phyloP scores from a whole-genome alignment of 2,329 filamentous ascomycete genomes.

The Nannizziopsis arthrosporioides region DNA sequence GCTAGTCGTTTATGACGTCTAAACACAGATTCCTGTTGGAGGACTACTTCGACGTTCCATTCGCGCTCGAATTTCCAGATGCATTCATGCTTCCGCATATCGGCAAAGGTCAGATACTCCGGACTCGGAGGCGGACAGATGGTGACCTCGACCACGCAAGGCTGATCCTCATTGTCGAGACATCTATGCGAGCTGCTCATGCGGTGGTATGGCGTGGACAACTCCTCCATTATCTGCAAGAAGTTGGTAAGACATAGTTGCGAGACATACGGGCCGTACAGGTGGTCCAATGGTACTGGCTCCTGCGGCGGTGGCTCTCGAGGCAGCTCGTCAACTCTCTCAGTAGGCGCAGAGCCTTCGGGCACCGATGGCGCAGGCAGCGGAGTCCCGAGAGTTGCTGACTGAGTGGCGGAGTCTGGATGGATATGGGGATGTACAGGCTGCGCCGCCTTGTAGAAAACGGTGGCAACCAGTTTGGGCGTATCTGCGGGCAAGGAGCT shows the following conservation, averaged over 20 bases:
- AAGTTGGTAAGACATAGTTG: slow-evolving; percentile 47
- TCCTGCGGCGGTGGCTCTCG: slow-evolving; percentile 45
- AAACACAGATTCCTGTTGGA: slow-evolving; percentile 63
- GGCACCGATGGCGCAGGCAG: slow-evolving; percentile 33
- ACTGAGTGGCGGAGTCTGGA: slow-evolving; percentile 32
- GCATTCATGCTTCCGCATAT: slow-evolving; percentile 66
- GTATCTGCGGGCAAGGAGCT: slow-evolving; percentile 31
- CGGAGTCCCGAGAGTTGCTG: slow-evolving; percentile 21
- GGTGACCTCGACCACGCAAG: slow-evolving; percentile 42
- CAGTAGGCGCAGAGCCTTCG: slow-evolving; percentile 39
- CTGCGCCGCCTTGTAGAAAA: slow-evolving; percentile 38
- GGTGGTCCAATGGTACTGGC: slow-evolving; percentile 44
- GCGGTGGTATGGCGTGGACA: slow-evolving; percentile 40
- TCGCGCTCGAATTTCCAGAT: slow-evolving; percentile 76
- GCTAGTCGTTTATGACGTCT: slow-evolving; percentile 72
- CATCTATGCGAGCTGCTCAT: slow-evolving; percentile 39
- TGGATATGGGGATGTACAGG: slow-evolving; percentile 38
- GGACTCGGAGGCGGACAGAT: slow-evolving; percentile 41
- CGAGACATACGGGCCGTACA: slow-evolving; percentile 44
- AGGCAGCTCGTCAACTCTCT: slow-evolving; percentile 42
- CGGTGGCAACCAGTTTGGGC: slow-evolving; percentile 37
- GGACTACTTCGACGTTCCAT: slow-evolving; percentile 75
- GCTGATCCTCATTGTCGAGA: slow-evolving; percentile 38
- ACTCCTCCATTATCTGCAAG: slow-evolving; percentile 40
- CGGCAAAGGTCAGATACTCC: slow-evolving; percentile 44